Evolutionary conservation across 1,284 basidiomycete species (phyloP).

Genomic region (Bondarzewia mesenterica): DNA sequence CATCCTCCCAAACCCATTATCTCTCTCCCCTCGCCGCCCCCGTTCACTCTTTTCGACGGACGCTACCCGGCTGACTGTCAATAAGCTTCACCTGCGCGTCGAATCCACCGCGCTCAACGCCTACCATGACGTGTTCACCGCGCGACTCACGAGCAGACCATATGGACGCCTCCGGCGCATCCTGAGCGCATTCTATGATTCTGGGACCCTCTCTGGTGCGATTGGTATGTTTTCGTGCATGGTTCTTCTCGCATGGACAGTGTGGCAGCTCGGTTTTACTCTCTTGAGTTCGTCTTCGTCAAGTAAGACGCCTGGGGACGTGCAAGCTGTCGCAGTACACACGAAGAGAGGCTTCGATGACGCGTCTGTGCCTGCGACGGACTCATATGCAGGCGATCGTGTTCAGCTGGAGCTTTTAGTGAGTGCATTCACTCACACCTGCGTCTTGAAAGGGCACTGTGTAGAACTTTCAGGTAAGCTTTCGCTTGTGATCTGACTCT

Average conservation of each 20-base stretch:
- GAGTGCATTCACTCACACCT: not conserved
- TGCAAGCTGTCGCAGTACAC: not conserved
- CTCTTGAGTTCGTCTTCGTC: slow-evolving; percentile 14
- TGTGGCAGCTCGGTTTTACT: slow-evolving; percentile 10
- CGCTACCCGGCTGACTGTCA: too few relatives aligned
- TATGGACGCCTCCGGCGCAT: not conserved
- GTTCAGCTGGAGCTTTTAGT: slow-evolving; percentile 10
- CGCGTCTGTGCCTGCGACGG: not conserved
- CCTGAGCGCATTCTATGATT: slow-evolving; percentile 36
- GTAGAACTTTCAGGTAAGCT: too few relatives aligned
- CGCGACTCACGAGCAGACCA: not conserved
- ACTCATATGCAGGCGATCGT: not conserved
- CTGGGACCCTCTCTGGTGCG: slow-evolving; percentile 37
- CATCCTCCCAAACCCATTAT: too few relatives aligned
- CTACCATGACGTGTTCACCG: too few relatives aligned
- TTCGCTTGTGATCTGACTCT: too few relatives aligned
- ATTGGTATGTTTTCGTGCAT: slow-evolving; percentile 43
- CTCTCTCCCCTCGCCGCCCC: too few relatives aligned
- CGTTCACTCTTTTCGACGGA: too few relatives aligned
- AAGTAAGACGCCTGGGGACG: not conserved
- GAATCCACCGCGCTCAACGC: too few relatives aligned
- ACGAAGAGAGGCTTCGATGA: not conserved
- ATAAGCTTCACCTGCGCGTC: too few relatives aligned
- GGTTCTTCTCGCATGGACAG: slow-evolving; percentile 31
- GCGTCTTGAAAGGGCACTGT: too few relatives aligned